Evolutionary conservation across 2,329 filamentous ascomycete genomes (phyloP), one percentile per base, ranked within the genome.

Genomic region (Triangularia verruculosa): DNA sequence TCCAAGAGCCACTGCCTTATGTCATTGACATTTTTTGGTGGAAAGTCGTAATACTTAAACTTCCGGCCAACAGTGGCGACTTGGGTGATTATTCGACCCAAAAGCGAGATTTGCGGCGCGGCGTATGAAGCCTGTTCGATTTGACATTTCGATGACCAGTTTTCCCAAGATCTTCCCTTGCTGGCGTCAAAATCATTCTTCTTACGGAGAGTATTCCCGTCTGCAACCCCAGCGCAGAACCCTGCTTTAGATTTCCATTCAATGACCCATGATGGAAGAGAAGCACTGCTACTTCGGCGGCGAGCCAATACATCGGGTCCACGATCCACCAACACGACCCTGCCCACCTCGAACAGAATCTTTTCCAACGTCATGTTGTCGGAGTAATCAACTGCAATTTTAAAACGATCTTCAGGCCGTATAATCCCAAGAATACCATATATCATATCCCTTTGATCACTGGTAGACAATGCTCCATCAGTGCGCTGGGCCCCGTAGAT

Each of bases 201-300:
- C 3, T 15, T 20, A 11, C 12, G 3, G 2, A 47, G 17, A 3
- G 55, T 25, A 12, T 11, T 8, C 4, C 53, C 57, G n/a, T 54
- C 32, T 13, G 17, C 43, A 1, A 63, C 27, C 8, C 53, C 60
- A n/a, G 56, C 22, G 55, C 54, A 1, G 63, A n/a, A n/a, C n/a
- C n/a, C n/a, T n/a, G n/a, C n/a, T 61, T 53, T 59, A 62, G 55
- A 64, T 57, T 20, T 62, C 57, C 9, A 57, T 57, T 13, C 63
- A 57, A n/a, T 57, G 53, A 47, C n/a, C 39, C 39, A 47, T 20
- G 39, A 47, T 11, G 39, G 39, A 47, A 8, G 6, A 47, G 39
- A 62, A 51, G 3, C 62, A 47, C 1, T 22, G 34, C 24, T n/a
- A n/a, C 39, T 4, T 20, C 20, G 39, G 9, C 20, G 20, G n/a